Percentiles rank a stretch among this genome's conserved stretches.
Conservation (phyloP, 2,329 filamentous ascomycete species). For the Colletotrichum liaoningense region DNA sequence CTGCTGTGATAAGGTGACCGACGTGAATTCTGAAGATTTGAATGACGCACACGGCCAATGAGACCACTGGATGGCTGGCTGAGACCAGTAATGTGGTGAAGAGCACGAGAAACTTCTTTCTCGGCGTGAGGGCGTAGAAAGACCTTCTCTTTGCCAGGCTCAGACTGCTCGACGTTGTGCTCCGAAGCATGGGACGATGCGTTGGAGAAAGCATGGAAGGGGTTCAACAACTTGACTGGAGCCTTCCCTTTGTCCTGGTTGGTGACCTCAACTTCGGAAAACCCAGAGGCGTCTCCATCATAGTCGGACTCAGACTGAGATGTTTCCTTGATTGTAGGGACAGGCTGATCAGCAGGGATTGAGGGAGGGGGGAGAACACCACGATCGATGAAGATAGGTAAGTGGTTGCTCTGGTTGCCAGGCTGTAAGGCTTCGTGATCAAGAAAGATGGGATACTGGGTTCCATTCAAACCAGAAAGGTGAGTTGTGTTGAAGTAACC, state of each 20-base stretch:
- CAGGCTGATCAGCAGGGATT: background rate
- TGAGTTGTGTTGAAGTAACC: conserved; percentile 3
- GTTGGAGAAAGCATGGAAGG: conserved; percentile 31
- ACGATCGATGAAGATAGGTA: conserved; percentile 5
- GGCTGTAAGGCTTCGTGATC: background rate
- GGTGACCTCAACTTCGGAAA: background rate
- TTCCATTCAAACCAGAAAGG: conserved; percentile 11
- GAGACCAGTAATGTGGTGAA: conserved; percentile 25
- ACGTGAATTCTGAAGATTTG: background rate
- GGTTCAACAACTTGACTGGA: conserved; percentile 23
- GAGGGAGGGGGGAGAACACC: background rate
- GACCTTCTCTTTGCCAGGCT: conserved; percentile 15
- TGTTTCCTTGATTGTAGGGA: background rate
- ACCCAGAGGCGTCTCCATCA: background rate
- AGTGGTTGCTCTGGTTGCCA: conserved; percentile 9
- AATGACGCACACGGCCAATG: conserved; percentile 9
- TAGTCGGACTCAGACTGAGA: background rate
- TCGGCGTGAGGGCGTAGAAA: conserved; percentile 25
- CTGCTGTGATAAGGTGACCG: background rate
- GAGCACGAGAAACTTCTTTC: conserved; percentile 35
- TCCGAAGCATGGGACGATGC: conserved; percentile 26
- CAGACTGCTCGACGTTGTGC: conserved; percentile 4
- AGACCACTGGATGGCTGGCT: conserved; percentile 32
- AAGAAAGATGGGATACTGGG: conserved; percentile 8
- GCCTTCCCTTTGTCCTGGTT: background rate